Evolutionary conservation across 768 basidiomycete species (phyloP).

Genomic region (Tephrocybe sp.): DNA sequence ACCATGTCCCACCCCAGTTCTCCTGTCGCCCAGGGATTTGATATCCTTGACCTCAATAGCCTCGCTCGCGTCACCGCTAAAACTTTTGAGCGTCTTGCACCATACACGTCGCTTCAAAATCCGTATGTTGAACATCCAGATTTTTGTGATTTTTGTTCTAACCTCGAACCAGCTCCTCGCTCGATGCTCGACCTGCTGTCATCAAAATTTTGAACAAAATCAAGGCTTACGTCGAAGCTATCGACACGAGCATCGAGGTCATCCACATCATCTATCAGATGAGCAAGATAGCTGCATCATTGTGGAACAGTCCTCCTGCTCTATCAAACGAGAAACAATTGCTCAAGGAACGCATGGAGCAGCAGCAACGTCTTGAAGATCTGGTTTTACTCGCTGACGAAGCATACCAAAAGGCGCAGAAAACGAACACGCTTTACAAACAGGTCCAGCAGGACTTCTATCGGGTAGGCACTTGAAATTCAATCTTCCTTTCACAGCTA

Average conservation of each 20-base stretch:
- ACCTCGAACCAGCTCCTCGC: slow-evolving; percentile 12
- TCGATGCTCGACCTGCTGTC: slow-evolving; percentile 16
- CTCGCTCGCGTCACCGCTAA: slow-evolving; percentile 32
- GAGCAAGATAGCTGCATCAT: slow-evolving; percentile 12
- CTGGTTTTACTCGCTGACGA: slow-evolving; percentile 25
- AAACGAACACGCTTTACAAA: slow-evolving; percentile 25
- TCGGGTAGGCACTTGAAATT: slow-evolving; percentile 24
- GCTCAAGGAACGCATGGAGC: slow-evolving; percentile 1
- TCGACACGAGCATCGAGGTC: slow-evolving; percentile 18
- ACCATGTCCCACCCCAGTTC: slow-evolving; percentile 11
- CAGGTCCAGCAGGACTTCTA: slow-evolving; percentile 36
- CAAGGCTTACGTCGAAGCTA: slow-evolving; percentile 16
- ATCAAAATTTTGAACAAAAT: slow-evolving; percentile 15
- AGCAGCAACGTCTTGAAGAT: slow-evolving; percentile 13
- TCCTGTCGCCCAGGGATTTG: slow-evolving; percentile 5
- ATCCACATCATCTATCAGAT: slow-evolving; percentile 16
- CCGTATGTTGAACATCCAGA: too few relatives aligned
- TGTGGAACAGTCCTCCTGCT: slow-evolving; percentile 3
- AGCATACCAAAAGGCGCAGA: slow-evolving; percentile 25
- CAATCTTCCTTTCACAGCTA: neutral
- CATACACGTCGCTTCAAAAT: slow-evolving; percentile 30
- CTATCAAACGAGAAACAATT: neutral
- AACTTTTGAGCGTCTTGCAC: slow-evolving; percentile 36
- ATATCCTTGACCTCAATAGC: slow-evolving; percentile 22
- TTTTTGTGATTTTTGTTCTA: too few relatives aligned